phyloP scores from a whole-genome alignment of 2,329 filamentous ascomycete genomes.

The Penicillium hesseltinei region DNA sequence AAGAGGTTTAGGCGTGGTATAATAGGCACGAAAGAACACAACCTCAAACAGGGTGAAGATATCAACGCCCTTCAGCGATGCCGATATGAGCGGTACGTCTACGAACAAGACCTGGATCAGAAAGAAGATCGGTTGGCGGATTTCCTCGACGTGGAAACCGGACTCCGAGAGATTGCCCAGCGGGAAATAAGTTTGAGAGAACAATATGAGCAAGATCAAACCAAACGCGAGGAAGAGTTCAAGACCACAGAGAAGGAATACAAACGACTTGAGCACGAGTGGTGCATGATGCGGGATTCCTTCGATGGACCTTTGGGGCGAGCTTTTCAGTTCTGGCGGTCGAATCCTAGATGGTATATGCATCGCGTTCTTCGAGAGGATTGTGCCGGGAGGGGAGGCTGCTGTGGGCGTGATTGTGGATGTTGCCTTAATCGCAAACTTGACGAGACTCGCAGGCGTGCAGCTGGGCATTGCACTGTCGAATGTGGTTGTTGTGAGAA shows the following conservation, averaged over 20 bases:
- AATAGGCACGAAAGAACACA: background rate
- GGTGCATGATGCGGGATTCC: background rate
- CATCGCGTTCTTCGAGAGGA: slow-evolving; percentile 5
- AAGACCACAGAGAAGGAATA: background rate
- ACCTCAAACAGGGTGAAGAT: background rate
- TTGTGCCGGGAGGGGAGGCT: slow-evolving; percentile 1
- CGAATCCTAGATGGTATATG: slow-evolving; percentile 7
- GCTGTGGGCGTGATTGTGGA: slow-evolving; percentile 7
- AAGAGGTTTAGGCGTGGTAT: background rate
- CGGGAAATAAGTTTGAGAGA: background rate
- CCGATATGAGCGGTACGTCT: background rate
- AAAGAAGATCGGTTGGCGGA: background rate
- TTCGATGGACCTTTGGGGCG: background rate
- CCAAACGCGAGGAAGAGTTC: background rate
- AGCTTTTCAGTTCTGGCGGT: slow-evolving; percentile 4
- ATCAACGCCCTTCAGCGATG: background rate
- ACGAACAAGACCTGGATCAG: background rate
- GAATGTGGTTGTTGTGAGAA: slow-evolving; percentile 6
- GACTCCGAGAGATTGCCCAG: background rate
- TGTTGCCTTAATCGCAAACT: background rate
- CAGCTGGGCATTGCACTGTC: slow-evolving; percentile 5
- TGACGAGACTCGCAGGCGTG: background rate
- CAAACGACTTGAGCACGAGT: background rate
- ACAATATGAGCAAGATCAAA: background rate
- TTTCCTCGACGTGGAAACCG: background rate